phyloP scores from a whole-genome alignment of 2,329 filamentous ascomycete genomes.

The Aspergillus fumigatiaffinis region DNA sequence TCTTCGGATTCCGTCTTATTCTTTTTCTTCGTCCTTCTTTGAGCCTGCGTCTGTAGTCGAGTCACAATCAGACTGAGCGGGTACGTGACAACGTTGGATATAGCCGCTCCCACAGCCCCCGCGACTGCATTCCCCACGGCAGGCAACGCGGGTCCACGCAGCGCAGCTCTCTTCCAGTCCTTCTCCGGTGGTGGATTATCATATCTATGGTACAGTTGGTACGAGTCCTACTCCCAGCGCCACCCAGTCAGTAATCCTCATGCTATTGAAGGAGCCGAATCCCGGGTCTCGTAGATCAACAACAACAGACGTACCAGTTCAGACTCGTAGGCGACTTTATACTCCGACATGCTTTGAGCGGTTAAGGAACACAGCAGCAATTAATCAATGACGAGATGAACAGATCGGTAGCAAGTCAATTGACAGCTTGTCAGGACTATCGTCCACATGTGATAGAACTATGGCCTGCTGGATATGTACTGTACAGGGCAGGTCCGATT shows the following conservation, averaged over 20 bases:
- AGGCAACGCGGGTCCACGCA: conserved; percentile 52
- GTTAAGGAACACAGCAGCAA: conserved; percentile 41
- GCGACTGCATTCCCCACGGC: conserved; percentile 79
- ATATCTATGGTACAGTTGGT: conserved; percentile 43
- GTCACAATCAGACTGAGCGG: conserved; percentile 79
- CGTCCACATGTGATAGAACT: not conserved
- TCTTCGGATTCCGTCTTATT: conserved; percentile 48
- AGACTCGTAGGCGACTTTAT: conserved; percentile 62
- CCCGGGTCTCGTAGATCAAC: not conserved
- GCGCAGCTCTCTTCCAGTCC: conserved; percentile 30
- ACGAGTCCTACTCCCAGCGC: conserved; percentile 36
- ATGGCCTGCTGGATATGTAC: not conserved
- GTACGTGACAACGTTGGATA: conserved; percentile 75
- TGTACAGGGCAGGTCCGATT: not conserved
- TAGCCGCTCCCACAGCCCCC: conserved; percentile 71
- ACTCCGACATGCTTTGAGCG: conserved; percentile 67
- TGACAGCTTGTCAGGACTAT: not conserved
- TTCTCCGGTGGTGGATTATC: conserved; percentile 27
- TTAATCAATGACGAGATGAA: not conserved
- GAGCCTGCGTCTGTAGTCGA: conserved; percentile 68
- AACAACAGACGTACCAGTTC: conserved; percentile 16
- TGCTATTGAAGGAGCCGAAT: not conserved
- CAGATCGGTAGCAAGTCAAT: not conserved
- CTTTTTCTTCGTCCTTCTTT: conserved; percentile 42
- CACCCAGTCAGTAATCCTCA: not conserved